Evolutionary conservation across 2,329 filamentous ascomycete genomes (phyloP).

Genomic region (Torrubiella hemipterigena): DNA sequence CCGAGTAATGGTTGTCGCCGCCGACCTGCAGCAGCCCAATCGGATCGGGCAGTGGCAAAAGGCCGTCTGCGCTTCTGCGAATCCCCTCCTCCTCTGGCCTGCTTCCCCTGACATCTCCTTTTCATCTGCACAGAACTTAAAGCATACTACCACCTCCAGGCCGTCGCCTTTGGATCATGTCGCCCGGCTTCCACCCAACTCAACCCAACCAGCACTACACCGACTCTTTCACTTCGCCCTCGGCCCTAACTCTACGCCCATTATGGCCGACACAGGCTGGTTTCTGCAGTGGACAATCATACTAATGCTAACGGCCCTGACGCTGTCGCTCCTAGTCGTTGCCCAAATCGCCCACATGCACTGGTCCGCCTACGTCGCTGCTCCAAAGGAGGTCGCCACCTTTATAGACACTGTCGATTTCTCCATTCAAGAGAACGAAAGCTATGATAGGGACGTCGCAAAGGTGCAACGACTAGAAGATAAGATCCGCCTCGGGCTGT

Average conservation of each 20-base stretch:
- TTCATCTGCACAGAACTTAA: no score
- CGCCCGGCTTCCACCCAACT: background rate
- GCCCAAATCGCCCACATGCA: slow-evolving; percentile 39
- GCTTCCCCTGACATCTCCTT: no score
- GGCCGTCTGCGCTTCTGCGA: no score
- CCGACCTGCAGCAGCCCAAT: no score
- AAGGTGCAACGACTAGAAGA: slow-evolving; percentile 48
- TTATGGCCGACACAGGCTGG: slow-evolving; percentile 39
- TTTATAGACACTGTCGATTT: slow-evolving; percentile 50
- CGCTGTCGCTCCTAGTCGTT: slow-evolving; percentile 42
- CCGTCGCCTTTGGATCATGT: background rate
- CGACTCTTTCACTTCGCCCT: slow-evolving; percentile 11
- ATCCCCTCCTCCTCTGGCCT: no score
- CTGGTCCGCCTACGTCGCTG: slow-evolving; percentile 42
- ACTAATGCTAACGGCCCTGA: slow-evolving; percentile 44
- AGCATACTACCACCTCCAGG: no score
- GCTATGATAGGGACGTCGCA: slow-evolving; percentile 47
- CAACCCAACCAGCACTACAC: background rate
- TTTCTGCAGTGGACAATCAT: slow-evolving; percentile 45
- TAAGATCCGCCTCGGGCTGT: slow-evolving; percentile 44
- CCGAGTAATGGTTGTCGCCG: no score
- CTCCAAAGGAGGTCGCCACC: slow-evolving; percentile 43
- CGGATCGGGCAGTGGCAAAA: no score
- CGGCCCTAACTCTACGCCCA: no score
- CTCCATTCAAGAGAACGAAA: slow-evolving; percentile 52